A percentile compares a stretch with the other conserved stretches of the same genome.
phyloP scores from a whole-genome alignment of 140 eudicot species.

The Bidens hawaiensis region DNA sequence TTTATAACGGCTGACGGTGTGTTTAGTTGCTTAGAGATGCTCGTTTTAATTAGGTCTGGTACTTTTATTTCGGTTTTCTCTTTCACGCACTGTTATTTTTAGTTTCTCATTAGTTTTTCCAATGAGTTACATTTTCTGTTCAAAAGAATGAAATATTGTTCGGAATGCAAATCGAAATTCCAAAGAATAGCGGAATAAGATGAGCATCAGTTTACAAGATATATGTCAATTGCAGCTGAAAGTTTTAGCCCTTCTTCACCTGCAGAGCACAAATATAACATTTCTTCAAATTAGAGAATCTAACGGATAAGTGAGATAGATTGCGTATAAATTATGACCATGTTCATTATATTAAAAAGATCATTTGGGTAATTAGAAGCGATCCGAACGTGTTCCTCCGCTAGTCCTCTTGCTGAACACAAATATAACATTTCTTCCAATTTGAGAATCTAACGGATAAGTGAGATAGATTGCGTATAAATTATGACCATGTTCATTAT shows the following conservation, averaged over 20 bases:
- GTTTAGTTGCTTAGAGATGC: not conserved
- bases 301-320: not conserved
- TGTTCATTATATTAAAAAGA: not conserved
- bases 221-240: not conserved
- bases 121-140: not conserved
- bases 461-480: not conserved
- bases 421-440: not conserved
- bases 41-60: not conserved
- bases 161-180: not conserved
- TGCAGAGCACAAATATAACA: not conserved
- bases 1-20: not conserved
- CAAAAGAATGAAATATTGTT: not conserved
- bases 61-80: not conserved
- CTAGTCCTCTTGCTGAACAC: not conserved
- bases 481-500: too few species aligned
- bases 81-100: not conserved
- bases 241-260: not conserved
- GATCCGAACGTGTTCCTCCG: not conserved
- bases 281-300: not conserved
- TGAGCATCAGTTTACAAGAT: not conserved
- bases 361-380: not conserved
- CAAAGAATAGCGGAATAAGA: not conserved
- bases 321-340: not conserved
- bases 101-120: not conserved
- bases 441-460: not conserved